These are phyloP conservation scores for Malassezia slooffiae DNA, from an alignment of 1,284 basidiomycete species.

Conservation along the genomic window DNA sequence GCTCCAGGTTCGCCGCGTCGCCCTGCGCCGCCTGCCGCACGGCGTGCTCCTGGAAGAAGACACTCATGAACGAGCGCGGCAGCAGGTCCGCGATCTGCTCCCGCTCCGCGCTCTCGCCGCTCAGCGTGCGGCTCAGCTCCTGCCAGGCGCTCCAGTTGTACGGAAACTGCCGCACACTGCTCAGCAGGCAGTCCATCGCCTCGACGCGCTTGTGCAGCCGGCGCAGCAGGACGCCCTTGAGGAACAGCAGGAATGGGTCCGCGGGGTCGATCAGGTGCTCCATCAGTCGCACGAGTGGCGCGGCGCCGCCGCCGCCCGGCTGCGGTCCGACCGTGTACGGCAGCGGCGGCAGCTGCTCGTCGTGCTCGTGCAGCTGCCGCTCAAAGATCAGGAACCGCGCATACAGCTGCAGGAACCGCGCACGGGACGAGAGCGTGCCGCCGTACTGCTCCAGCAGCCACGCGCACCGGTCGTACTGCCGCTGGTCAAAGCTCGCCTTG, in stretches of 20 bases:
- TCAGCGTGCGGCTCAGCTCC: slow-evolving; percentile 37
- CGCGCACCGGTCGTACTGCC: slow-evolving; percentile 67
- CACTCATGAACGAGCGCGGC: slow-evolving; percentile 60
- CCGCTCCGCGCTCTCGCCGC: slow-evolving; percentile 13
- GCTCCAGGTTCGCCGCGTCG: slow-evolving; percentile 21
- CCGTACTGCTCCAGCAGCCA: slow-evolving; percentile 39
- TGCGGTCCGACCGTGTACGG: slow-evolving; percentile 12
- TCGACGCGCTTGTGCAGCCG: slow-evolving; percentile 50
- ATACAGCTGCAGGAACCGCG: slow-evolving; percentile 68
- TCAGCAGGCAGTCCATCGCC: slow-evolving; percentile 69
- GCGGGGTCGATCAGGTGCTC: slow-evolving; percentile 28
- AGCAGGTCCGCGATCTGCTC: slow-evolving; percentile 53
- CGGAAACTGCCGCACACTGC: slow-evolving; percentile 67
- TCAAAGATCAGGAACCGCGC: slow-evolving; percentile 58
- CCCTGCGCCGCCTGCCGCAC: slow-evolving; percentile 64
- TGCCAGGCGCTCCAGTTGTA: slow-evolving; percentile 95
- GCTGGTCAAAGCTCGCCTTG: slow-evolving; percentile 63
- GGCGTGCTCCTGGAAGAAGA: slow-evolving; percentile 79
- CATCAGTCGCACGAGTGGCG: slow-evolving; percentile 26
- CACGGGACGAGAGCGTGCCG: slow-evolving; percentile 50
- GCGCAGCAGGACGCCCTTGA: slow-evolving; percentile 43
- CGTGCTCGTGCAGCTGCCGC: slow-evolving; percentile 27
- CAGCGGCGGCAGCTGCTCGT: slow-evolving; percentile 15
- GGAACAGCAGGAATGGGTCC: slow-evolving; percentile 37
- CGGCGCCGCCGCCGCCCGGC: slow-evolving; percentile 20